Evolutionary conservation across 1,139 yeast species (phyloP), one percentile per base, ranked within the genome.

Genomic region (Saccharomycopsis hybrid): DNA sequence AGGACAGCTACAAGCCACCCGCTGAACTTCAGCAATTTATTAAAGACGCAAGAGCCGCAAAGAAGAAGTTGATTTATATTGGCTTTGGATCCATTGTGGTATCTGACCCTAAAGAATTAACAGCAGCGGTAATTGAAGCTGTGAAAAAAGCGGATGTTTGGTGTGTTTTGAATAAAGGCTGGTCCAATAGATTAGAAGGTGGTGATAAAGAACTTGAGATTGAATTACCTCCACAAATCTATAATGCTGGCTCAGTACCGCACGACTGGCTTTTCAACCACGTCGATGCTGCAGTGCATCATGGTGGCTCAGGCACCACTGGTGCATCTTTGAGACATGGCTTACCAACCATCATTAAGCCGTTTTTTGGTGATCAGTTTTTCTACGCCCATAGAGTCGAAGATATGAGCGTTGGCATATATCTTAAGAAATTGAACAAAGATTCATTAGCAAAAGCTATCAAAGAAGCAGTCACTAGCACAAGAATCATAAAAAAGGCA

Each of bases 51-150:
- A 69, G 73, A 43, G 59, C 60, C 0, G 83, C 80, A 50, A 68
- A 69, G 0, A 85, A 84, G 64, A 85, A 85, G 60, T 59, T 90
- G 35, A 95, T 89, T 0, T 90, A 90, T 63, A 85, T 90, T 63
- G 98, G 98, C 0, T 90, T 90, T 69, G 98, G 98, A 0, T 88
- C 96, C 0, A 90, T 90, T 63, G 96, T 90, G 5, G 97, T 90
- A 2, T 75, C 82, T 4, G 81, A 90, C 62, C 90, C 97, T 1
- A 76, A 71, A 49, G 85, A 79, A 50, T 72, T 92, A 65, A 88
- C 97, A 0, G 66, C 74, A 56, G 87, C 96, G 0, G 79, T 92
- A 13, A 77, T 83, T 24, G 84, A 83, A 32, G 92, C 96, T 0
- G 96, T 90, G 1, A 57, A 72, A 11, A 78, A 78, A 47, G 82